Base-by-base conservation (phyloP, 345 rosid species). In the Gossypium bickii region DNA sequence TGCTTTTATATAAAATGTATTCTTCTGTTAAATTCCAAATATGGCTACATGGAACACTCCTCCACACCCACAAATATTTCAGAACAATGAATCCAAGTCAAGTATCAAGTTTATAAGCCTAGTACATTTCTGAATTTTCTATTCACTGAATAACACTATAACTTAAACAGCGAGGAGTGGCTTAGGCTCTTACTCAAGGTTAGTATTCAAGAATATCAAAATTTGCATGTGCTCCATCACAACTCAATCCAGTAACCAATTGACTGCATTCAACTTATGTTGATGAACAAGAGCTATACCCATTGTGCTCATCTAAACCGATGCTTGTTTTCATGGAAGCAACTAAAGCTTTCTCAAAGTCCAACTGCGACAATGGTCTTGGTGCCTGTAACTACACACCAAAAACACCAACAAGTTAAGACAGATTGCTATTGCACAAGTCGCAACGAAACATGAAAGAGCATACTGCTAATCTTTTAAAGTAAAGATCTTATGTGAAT, bases 291-390 rank as follows among this genome's bases (percentile, higher is more conserved):
- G 88, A 72, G 79, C 75, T 86, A 83, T 83, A 60, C 55, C 84
- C 75, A 49, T 80, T 78, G 78, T 87, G 87, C 62, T 89, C 97
- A 3, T 78, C 83, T 12, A 92, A 87, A 63, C 87, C 89, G 20
- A 82, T 83, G 63, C 80, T 81, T 2, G 94, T 90, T 83, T 90
- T 94, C 66, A 76, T 86, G 29, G 97, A 85, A 15, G 92, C 85
- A 10, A 79, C 75, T 70, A 92, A 78, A 75, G 87, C 88, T 77
- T 83, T 88, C 86, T 88, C 89, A 83, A 92, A 70, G 79, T 94
- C 98, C 18, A 76, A 27, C 77, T 89, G 92, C 4, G 87, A 77
- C 66, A 94, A 79, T 24, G 93, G 87, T 80, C 98, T 84, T 9
- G 94, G 93, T 9, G 58, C 77, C 73, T 69, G 44, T 51, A 69